Percentiles rank a stretch among this genome's conserved stretches.
Conservation (phyloP, 208 protist species). For the Trypanosomatidae sp. region DNA sequence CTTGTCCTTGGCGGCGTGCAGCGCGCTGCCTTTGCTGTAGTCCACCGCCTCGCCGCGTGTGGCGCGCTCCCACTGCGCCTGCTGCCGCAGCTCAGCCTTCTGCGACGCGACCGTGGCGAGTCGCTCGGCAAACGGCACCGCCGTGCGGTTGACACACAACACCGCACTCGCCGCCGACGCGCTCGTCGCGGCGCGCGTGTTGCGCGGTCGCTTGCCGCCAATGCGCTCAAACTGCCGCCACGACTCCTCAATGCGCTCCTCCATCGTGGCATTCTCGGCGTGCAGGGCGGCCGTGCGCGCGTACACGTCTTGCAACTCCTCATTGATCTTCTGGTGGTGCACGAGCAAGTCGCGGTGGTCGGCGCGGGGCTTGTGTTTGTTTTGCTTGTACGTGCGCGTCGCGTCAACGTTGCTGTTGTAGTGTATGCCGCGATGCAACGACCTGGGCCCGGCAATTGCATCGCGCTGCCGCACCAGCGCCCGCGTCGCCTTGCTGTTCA, state of each 20-base stretch:
- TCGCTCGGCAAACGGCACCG: slow-evolving; percentile 45
- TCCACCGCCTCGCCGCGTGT: slow-evolving; percentile 71
- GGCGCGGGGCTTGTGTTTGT: slow-evolving; percentile 14
- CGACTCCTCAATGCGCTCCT: slow-evolving; percentile 75
- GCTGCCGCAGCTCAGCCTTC: slow-evolving; percentile 44
- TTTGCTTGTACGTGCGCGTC: slow-evolving; percentile 25
- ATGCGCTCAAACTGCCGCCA: slow-evolving; percentile 77
- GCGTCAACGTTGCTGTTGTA: slow-evolving; percentile 33
- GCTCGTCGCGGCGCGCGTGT: slow-evolving; percentile 4
- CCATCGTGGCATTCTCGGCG: slow-evolving; percentile 63
- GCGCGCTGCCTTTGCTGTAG: slow-evolving; percentile 51
- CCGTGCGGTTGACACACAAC: slow-evolving; percentile 32
- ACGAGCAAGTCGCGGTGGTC: slow-evolving; percentile 74
- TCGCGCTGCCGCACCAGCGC: slow-evolving; percentile 45
- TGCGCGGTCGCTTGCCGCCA: slow-evolving; percentile 43
- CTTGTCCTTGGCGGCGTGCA: slow-evolving; percentile 63
- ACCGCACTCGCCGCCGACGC: slow-evolving; percentile 5
- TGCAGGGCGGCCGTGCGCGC: slow-evolving; percentile 59
- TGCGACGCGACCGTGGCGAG: slow-evolving; percentile 34
- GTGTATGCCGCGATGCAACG: slow-evolving; percentile 79
- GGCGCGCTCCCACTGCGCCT: slow-evolving; percentile 39
- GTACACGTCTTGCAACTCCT: slow-evolving; percentile 69
- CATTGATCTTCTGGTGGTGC: slow-evolving; percentile 81
- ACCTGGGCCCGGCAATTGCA: slow-evolving; percentile 42
- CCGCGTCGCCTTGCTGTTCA: slow-evolving; percentile 56